phyloP scores from a whole-genome alignment of 306 rosid species.

The Malus sylvestris region DNA sequence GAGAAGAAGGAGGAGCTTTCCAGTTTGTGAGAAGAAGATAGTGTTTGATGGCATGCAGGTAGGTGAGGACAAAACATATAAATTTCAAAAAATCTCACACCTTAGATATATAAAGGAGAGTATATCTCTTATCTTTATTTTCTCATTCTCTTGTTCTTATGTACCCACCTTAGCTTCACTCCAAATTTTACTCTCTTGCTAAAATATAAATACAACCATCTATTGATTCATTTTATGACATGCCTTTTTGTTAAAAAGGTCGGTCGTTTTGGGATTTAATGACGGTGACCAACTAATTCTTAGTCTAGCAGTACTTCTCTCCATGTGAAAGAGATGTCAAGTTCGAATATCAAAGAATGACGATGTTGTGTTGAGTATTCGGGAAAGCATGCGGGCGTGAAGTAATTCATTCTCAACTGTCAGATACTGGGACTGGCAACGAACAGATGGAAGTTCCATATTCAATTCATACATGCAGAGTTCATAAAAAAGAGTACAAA shows the following conservation, averaged over 20 bases:
- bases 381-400: background rate
- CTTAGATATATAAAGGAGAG: background rate
- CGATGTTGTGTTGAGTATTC: background rate
- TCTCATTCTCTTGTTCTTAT: background rate
- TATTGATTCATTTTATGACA: no score
- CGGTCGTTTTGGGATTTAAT: background rate
- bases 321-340: background rate
- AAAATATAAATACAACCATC: background rate
- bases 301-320: no score
- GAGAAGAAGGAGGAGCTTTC: background rate
- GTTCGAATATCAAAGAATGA: background rate
- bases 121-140: background rate
- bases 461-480: background rate
- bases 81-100: background rate
- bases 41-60: background rate
- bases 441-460: background rate
- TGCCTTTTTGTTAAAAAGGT: no score
- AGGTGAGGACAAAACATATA: background rate
- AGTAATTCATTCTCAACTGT: no score
- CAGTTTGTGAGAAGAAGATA: background rate
- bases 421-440: background rate
- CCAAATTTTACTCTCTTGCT: background rate
- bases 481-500: background rate
- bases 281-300: no score
- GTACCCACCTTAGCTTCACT: background rate